Base-by-base conservation (phyloP, 768 basidiomycete genomes). In the Boletus sp. region DNA sequence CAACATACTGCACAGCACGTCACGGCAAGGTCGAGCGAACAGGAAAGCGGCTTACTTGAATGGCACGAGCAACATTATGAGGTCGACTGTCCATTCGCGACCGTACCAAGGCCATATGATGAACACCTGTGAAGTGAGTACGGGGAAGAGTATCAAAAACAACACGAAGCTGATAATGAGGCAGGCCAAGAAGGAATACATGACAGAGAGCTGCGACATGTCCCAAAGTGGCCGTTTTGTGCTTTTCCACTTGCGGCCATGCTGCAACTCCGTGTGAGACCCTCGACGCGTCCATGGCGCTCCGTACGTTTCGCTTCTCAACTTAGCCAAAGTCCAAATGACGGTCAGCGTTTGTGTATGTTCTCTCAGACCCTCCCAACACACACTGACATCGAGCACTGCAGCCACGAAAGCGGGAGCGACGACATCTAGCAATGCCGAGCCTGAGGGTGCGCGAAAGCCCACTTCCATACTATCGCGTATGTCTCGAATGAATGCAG, bases 91-190 rank as follows among this genome's bases (percentile, higher is more conserved):
- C 59, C 91, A 60, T 49, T 74, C 86, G 37, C 80, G 73, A 40
- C 93, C 92, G 66, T 95, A 96, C 92, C 92, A 97, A 20, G 93
- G 94, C 92, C 84, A 84, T 69, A 97, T 85, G 57, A 98, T 79
- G 74, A 90, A 94, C 64, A 93, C 81, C 71, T 98, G 96, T 2
- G 89, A 85, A 7, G 90, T 88, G 71, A 92, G 92, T 2, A 91
- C 83, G 61, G 98, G 94, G 73, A 98, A 98, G 50, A 78, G 82
- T 44, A 93, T 92, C 36, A 93, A 80, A 63, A 77, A 77, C 50
- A 89, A 78, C 57, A 90, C 89, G 63, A 84, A 78, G 63, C 80
- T 77, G 69, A 93, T 86, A 64, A 86, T 75, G 55, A 93, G 73
- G 49, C 80, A 75, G 30, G 86, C 86, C 55, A 86, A 69, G 61